phyloP scores from a whole-genome alignment of 306 rosid genomes.

The Astragalus glycyphyllos region DNA sequence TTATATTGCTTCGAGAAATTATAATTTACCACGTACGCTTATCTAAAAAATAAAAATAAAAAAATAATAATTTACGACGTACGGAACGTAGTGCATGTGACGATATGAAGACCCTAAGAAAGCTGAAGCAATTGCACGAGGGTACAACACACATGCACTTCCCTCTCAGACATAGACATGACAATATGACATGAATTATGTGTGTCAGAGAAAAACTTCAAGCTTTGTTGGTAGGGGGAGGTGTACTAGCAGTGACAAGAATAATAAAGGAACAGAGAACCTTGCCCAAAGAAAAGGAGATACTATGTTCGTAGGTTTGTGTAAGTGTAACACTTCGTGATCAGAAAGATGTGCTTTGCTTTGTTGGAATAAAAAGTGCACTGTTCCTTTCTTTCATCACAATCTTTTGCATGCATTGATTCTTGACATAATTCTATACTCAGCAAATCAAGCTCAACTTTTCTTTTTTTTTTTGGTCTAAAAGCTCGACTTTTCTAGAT shows the following conservation, averaged over 20 bases:
- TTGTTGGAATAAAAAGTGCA: slow-evolving; percentile 48
- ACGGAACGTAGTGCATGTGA: too few species aligned
- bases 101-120: neutral
- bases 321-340: too few species aligned
- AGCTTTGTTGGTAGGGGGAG: neutral
- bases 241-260: neutral
- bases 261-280: too few species aligned
- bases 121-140: neutral
- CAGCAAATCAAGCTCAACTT: neutral
- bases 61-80: too few species aligned
- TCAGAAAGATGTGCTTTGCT: neutral
- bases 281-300: neutral
- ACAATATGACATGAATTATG: neutral
- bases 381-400: slow-evolving; percentile 38
- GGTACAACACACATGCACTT: neutral
- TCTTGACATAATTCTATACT: neutral
- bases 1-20: too few species aligned
- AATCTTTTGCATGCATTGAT: neutral
- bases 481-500: too few species aligned
- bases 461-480: too few species aligned
- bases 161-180: neutral
- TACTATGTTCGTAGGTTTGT: neutral
- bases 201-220: neutral
- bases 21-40: too few species aligned
- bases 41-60: too few species aligned